phyloP scores from a whole-genome alignment of 202 grass and related monocot species.

The Eragrostis tef region DNA sequence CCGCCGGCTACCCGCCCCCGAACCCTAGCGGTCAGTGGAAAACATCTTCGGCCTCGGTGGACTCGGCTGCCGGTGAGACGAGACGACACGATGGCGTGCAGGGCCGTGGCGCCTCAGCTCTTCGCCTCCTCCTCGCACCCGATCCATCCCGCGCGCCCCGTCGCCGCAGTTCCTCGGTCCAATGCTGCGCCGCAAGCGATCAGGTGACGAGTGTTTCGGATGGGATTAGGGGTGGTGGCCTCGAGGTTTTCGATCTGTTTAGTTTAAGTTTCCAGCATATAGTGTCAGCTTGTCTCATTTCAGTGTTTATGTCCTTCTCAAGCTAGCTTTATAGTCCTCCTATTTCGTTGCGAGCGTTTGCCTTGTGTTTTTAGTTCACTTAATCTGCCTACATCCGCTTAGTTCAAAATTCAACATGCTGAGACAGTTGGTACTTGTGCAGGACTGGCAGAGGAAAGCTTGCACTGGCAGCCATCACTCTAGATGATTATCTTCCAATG shows the following conservation, averaged over 20 bases:
- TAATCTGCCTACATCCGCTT: background rate
- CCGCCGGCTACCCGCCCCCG: too few relatives aligned
- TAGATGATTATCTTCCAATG: slow-evolving; percentile 66
- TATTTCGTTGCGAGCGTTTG: background rate
- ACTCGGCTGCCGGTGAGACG: background rate
- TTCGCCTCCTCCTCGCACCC: background rate
- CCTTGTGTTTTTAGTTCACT: background rate
- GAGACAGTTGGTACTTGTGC: slow-evolving; percentile 35
- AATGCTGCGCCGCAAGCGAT: background rate
- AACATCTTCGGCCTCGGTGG: background rate
- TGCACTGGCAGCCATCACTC: slow-evolving; percentile 44
- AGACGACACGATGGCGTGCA: slow-evolving; percentile 32
- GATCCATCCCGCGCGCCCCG: background rate
- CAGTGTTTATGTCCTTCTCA: background rate
- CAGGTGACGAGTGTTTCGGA: background rate
- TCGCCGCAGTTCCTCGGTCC: background rate
- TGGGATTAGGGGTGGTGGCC: background rate
- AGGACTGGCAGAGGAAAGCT: slow-evolving; percentile 54
- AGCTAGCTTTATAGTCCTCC: background rate
- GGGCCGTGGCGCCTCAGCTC: background rate
- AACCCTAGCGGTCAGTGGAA: background rate
- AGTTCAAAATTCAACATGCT: background rate
- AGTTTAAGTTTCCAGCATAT: background rate
- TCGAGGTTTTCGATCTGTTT: background rate
- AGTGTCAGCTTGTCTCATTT: background rate